Evolutionary conservation across 2,329 filamentous ascomycete genomes (phyloP).

Genomic region (Dactylellina cionopaga): DNA sequence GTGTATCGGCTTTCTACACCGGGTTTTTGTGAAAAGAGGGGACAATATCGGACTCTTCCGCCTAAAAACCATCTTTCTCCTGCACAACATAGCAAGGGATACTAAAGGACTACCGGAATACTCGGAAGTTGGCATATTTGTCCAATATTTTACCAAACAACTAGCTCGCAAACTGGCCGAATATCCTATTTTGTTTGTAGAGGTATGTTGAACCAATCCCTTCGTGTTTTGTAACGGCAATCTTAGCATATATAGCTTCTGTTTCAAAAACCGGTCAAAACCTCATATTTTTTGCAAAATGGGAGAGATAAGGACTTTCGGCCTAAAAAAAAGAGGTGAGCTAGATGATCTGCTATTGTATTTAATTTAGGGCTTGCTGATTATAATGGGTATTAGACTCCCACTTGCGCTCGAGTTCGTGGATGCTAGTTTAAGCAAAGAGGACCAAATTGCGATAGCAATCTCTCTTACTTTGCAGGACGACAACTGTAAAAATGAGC

Average conservation of each 20-base stretch:
- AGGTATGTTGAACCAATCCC: slow-evolving; percentile 62
- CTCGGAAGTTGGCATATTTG: slow-evolving; percentile 90
- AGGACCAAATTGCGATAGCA: slow-evolving; percentile 80
- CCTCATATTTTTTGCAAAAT: slow-evolving; percentile 87
- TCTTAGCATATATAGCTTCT: slow-evolving; percentile 67
- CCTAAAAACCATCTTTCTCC: slow-evolving; percentile 86
- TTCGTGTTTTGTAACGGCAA: no score
- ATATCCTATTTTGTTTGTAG: slow-evolving; percentile 83
- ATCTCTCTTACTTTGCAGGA: slow-evolving; percentile 80
- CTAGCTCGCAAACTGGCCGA: slow-evolving; percentile 86
- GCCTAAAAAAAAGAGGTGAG: slow-evolving; percentile 56
- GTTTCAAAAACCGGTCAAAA: slow-evolving; percentile 89
- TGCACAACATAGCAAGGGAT: slow-evolving; percentile 92
- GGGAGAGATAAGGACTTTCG: slow-evolving; percentile 82
- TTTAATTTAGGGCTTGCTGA: neutral
- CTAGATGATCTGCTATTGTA: neutral
- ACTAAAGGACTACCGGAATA: slow-evolving; percentile 79
- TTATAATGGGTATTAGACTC: slow-evolving; percentile 61
- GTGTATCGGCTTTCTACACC: slow-evolving; percentile 91
- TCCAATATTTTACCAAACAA: slow-evolving; percentile 82
- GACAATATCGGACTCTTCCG: slow-evolving; percentile 88
- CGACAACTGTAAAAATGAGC: slow-evolving; percentile 76
- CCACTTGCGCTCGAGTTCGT: slow-evolving; percentile 86
- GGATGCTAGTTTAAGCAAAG: slow-evolving; percentile 72
- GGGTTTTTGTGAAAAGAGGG: slow-evolving; percentile 93